Percentiles rank a stretch among this genome's conserved stretches.
These are phyloP conservation scores for Phytophthora pini DNA, from an alignment of 352 stramenopile genomes.

Conservation along the genomic window DNA sequence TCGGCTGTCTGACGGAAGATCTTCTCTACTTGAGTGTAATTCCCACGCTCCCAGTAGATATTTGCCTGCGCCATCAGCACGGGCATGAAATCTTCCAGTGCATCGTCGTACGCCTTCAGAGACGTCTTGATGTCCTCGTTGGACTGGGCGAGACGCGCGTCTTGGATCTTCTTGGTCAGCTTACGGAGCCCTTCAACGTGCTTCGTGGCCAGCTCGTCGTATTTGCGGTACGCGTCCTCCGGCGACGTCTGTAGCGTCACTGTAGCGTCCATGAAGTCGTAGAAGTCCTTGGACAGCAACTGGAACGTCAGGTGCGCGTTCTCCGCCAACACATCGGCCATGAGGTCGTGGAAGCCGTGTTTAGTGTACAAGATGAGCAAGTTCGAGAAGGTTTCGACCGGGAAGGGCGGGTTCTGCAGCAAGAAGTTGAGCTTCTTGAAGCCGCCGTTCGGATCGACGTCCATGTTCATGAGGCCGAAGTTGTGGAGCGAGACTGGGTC, in stretches of 20 bases:
- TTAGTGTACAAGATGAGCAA: conserved; percentile 95
- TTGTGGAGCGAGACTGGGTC: conserved; percentile 93
- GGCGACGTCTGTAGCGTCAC: conserved; percentile 95
- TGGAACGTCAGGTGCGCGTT: conserved; percentile 95
- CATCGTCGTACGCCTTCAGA: conserved; percentile 94
- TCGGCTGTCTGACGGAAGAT: conserved; percentile 95
- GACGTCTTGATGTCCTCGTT: conserved; percentile 94
- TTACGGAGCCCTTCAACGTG: conserved; percentile 94
- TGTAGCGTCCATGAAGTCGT: conserved; percentile 95
- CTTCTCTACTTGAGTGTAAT: conserved; percentile 97
- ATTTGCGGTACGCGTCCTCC: conserved; percentile 94
- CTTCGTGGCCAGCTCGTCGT: conserved; percentile 93
- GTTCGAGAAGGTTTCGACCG: conserved; percentile 96
- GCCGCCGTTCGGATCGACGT: conserved; percentile 91
- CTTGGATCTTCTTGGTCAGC: conserved; percentile 95
- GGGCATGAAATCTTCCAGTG: conserved; percentile 96
- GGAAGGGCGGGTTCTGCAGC: conserved; percentile 94
- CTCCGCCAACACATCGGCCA: conserved; percentile 95
- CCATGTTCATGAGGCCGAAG: conserved; percentile 94
- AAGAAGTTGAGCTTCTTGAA: conserved; percentile 97
- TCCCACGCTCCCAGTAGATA: conserved; percentile 97
- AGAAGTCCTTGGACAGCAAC: conserved; percentile 93
- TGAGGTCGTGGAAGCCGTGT: conserved; percentile 95
- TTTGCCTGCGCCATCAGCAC: conserved; percentile 96
- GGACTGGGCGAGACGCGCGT: conserved; percentile 89